phyloP scores from a whole-genome alignment of 1,139 yeast genomes.

The Nakaseomyces bracarensis region DNA sequence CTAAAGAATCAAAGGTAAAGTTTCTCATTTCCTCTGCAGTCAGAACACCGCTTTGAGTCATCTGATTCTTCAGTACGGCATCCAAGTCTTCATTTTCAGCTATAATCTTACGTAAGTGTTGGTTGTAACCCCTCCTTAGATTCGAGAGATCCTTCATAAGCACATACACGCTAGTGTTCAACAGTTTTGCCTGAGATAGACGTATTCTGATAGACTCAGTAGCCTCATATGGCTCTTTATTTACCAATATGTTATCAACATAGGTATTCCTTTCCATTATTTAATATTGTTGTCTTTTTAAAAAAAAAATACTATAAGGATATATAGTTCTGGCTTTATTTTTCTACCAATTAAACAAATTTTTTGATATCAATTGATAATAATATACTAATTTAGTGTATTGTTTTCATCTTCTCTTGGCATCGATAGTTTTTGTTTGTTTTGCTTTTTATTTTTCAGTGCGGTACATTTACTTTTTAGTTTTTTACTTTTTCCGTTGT shows the following conservation, averaged over 20 bases:
- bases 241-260: slow-evolving; percentile 39
- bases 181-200: slow-evolving; percentile 39
- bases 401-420: too few relatives aligned
- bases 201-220: slow-evolving; percentile 42
- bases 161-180: slow-evolving; percentile 43
- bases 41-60: slow-evolving; percentile 32
- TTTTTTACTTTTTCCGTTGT: too few relatives aligned
- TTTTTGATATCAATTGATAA: too few relatives aligned
- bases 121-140: slow-evolving; percentile 42
- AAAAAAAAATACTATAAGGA: too few relatives aligned
- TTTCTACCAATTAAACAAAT: too few relatives aligned
- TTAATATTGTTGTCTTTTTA: too few relatives aligned
- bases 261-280: slow-evolving; percentile 34
- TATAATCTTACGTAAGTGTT: slow-evolving; percentile 43
- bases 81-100: slow-evolving; percentile 38
- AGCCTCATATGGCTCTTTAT: slow-evolving; percentile 42
- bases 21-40: slow-evolving; percentile 32
- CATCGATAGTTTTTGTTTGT: too few relatives aligned
- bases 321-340: neutral
- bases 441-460: too few relatives aligned
- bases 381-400: too few relatives aligned
- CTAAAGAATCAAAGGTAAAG: slow-evolving; percentile 43
- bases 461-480: too few relatives aligned
- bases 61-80: slow-evolving; percentile 29
- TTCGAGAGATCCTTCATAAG: slow-evolving; percentile 50